phyloP scores from a whole-genome alignment of 1,139 yeast species.

The Arxiozyma telluris region DNA sequence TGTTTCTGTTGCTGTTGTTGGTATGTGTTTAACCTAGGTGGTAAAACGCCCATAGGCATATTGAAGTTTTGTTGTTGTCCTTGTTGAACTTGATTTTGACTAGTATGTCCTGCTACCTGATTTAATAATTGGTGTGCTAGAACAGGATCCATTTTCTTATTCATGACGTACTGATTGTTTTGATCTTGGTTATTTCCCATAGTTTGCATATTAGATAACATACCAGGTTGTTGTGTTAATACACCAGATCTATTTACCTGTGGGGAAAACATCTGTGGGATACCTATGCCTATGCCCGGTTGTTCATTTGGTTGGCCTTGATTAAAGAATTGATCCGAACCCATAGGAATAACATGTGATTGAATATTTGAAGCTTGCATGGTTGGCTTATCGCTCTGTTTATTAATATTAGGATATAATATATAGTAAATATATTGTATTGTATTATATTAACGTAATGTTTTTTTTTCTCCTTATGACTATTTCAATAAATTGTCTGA shows the following conservation, averaged over 20 bases:
- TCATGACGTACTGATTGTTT: conserved; percentile 17
- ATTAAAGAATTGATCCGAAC: conserved; percentile 21
- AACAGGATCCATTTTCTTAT: conserved; percentile 24
- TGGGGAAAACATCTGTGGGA: conserved; percentile 25
- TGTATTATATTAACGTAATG: no score
- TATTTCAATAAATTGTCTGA: no score
- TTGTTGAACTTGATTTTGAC: conserved; percentile 6
- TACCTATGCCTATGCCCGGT: conserved; percentile 15
- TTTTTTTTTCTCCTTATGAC: no score
- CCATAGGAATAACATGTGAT: conserved; percentile 21
- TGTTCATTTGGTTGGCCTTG: conserved; percentile 22
- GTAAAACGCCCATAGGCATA: conserved; percentile 2
- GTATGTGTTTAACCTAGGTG: conserved; percentile 1
- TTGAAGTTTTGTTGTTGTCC: conserved; percentile 10
- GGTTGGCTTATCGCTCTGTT: background rate
- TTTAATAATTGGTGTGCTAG: conserved; percentile 11
- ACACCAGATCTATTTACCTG: conserved; percentile 21
- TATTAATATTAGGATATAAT: no score
- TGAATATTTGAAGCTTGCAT: conserved; percentile 26
- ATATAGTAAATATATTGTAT: background rate
- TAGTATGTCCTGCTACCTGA: conserved; percentile 1
- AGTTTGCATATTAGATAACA: conserved; percentile 12
- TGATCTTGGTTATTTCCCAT: conserved; percentile 14
- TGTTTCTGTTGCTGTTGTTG: conserved; percentile 8
- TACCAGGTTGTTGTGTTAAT: conserved; percentile 16